Base-by-base conservation (phyloP, 352 stramenopile species). In the Phytopythium boreale region DNA sequence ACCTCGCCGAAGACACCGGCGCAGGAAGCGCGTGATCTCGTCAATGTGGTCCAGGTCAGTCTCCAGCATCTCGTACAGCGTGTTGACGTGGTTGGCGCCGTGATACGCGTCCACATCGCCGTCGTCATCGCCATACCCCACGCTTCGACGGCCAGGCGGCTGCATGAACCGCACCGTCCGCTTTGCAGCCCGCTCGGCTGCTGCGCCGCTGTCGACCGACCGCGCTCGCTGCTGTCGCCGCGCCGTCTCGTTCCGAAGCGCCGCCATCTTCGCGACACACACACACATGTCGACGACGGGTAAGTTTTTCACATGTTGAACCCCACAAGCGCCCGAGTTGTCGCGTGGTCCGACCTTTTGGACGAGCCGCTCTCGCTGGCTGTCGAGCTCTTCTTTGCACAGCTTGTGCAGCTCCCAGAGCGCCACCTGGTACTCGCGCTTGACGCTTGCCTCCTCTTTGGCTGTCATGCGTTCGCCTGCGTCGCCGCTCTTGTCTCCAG, bases 351-450 rank as follows among this genome's bases (percentile, higher is more conserved):
- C 26, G 31, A 84, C 73, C 64, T 41, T 62, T 17, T 69, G 56
- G 14, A 84, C 49, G 26, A 89, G 61, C 4, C 60, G 60, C 51
- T 80, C 68, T 12, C 84, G 78, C 55, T 90, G 84, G 11, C 67
- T 60, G 6, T 79, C 47, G 0, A 90, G 67, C 43, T 92, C 79
- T 6, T 87, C 69, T 59, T 84, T 80, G 59, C 73, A 89, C 12
- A 92, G 66, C 55, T 82, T 82, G 11, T 78, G 69, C 31, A 92
- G 51, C 49, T 80, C 81, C 84, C 79, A 89, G 9, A 92, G 70
- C 26, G 65, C 69, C 36, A 65, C 36, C 44, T 80, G 79, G 46
- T 87, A 89, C 31, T 74, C 52, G 4, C 55, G 44, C 53, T 59
- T 59, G 29, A 44, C 5, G n/a, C 10, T 19, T 5, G 29, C 31